phyloP scores from a whole-genome alignment of 2,329 filamentous ascomycete genomes.

The Ascochyta koolunga region DNA sequence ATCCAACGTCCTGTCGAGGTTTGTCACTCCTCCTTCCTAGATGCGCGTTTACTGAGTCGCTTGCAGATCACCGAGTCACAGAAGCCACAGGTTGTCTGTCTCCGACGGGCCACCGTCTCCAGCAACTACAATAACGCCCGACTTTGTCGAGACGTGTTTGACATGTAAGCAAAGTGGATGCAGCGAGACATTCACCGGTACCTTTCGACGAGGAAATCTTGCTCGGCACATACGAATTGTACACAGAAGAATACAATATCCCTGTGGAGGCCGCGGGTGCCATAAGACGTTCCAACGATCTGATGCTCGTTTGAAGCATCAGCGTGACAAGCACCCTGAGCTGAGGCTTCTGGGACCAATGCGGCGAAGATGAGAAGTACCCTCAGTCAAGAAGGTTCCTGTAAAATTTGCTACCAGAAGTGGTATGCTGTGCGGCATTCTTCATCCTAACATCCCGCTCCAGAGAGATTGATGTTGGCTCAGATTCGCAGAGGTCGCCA shows the following conservation, averaged over 20 bases:
- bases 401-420: no score
- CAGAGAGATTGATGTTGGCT: no score
- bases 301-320: slow-evolving; percentile 2
- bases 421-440: no score
- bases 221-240: background rate
- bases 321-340: background rate
- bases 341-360: background rate
- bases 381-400: no score
- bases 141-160: background rate
- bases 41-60: no score
- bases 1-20: no score
- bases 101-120: background rate
- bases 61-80: no score
- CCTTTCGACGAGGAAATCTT: background rate
- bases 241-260: background rate
- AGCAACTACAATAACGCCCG: background rate
- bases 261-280: background rate
- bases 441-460: no score
- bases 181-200: background rate
- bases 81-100: no score
- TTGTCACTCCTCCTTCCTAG: no score
- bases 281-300: background rate
- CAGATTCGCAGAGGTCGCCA: no score
- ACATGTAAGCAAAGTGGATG: background rate
- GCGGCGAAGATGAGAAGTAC: no score